Conservation (phyloP, 2,329 filamentous ascomycete species). For the Chrysosporium queenslandicum region DNA sequence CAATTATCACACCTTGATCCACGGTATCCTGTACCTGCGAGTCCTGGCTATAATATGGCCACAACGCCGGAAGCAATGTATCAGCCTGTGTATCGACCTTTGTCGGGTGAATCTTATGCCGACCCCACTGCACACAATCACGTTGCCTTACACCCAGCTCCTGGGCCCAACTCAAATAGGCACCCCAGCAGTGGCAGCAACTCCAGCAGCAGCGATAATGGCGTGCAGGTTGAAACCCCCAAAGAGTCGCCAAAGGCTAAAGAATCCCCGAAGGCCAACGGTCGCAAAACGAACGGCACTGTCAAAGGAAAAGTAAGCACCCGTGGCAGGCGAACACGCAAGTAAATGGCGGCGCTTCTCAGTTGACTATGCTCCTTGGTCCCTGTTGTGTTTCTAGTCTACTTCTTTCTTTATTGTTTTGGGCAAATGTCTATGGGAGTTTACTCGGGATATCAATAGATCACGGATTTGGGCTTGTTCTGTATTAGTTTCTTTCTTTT, state of each 20-base stretch:
- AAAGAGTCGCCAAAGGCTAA: slow-evolving; percentile 2
- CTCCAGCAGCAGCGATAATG: slow-evolving; percentile 13
- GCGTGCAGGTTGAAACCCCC: slow-evolving; percentile 1
- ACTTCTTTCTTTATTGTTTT: slow-evolving; percentile 7
- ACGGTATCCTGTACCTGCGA: slow-evolving; percentile 18
- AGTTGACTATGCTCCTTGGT: background rate
- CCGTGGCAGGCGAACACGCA: slow-evolving; percentile 5
- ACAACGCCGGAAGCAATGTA: slow-evolving; percentile 19
- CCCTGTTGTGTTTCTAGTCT: slow-evolving; percentile 6
- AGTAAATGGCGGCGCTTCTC: background rate
- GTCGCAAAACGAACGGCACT: background rate
- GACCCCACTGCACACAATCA: slow-evolving; percentile 12
- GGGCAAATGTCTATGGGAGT: slow-evolving; percentile 11
- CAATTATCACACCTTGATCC: slow-evolving; percentile 26
- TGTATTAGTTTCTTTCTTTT: background rate
- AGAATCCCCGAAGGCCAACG: background rate
- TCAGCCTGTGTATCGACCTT: slow-evolving; percentile 20
- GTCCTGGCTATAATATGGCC: slow-evolving; percentile 15
- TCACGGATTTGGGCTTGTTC: background rate
- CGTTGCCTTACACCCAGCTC: slow-evolving; percentile 15
- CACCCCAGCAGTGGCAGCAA: slow-evolving; percentile 8
- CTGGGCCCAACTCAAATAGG: slow-evolving; percentile 12
- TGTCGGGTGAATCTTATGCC: slow-evolving; percentile 18
- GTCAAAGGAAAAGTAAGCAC: background rate
- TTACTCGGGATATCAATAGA: slow-evolving; percentile 1